Conservation (phyloP, 495 filamentous ascomycete genomes). For the Neurospora discreta region DNA sequence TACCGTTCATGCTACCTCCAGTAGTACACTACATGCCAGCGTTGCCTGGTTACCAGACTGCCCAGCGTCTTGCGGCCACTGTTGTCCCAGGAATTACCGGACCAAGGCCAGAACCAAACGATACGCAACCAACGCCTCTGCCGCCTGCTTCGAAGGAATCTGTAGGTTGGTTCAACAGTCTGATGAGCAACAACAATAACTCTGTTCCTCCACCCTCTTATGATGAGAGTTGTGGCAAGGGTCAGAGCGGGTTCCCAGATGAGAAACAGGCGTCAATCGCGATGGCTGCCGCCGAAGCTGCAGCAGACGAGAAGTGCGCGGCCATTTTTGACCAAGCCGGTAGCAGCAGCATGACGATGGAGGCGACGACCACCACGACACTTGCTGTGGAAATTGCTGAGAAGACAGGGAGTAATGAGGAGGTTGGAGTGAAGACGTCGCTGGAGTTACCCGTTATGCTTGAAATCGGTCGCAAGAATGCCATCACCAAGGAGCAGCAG, state of each 20-base stretch:
- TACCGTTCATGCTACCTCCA: constrained; percentile 12
- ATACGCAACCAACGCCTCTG: constrained; percentile 21
- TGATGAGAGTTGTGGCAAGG: constrained; percentile 61
- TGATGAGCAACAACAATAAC: constrained; percentile 3
- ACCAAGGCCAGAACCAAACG: constrained; percentile 26
- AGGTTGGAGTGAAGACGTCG: constrained; percentile 6
- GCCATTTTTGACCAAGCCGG: constrained; percentile 40
- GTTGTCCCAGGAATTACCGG: constrained; percentile 50
- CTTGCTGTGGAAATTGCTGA: background rate
- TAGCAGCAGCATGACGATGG: constrained; percentile 14
- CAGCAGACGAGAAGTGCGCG: constrained; percentile 57
- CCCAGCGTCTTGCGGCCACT: constrained; percentile 59
- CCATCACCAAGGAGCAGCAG: constrained; percentile 60
- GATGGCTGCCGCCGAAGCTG: constrained; percentile 51
- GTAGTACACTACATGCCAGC: constrained; percentile 41
- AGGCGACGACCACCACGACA: background rate
- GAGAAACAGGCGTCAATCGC: constrained; percentile 52
- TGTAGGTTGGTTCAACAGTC: constrained; percentile 35
- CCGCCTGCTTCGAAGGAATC: constrained; percentile 36
- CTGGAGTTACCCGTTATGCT: constrained; percentile 30
- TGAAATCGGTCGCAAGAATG: constrained; percentile 40
- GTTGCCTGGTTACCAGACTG: constrained; percentile 61
- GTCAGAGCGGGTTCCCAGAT: constrained; percentile 27
- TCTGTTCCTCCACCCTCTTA: constrained; percentile 59
- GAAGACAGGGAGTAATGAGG: constrained; percentile 6